Evolutionary conservation across 306 rosid genomes (phyloP), one percentile per base, ranked within the genome.

Genomic region (Abrus precatorius): DNA sequence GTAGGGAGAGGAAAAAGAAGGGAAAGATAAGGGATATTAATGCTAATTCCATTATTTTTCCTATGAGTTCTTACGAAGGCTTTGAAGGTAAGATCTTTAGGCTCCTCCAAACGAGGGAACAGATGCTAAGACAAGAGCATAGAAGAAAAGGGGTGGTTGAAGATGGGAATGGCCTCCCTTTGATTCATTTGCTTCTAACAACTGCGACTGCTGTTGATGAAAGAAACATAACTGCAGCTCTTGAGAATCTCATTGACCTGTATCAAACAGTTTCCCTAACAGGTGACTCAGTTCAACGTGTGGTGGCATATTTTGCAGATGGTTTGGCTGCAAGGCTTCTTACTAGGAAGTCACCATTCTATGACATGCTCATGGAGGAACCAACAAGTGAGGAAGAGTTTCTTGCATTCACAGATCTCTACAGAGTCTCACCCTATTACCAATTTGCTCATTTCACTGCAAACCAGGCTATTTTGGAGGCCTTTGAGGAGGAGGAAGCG

Each of bases 401-500:
- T 20, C 75, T 83, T 0, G 89, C 93, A 3, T 91, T 87, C 70
- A 91, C 87, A 0, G 83, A 85, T 40, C 87, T 91, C 54, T 91
- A 91, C 55, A 55, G 87, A 29, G 93, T 82, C 6, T 91, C 95
- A 2, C 95, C 95, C 0, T 89, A 80, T 62, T 86, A 84, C 85
- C 95, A 91, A 33, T 91, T 91, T 50, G 95, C 95, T n/a, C 95
- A 91, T 54, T 91, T 91, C 81, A 91, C 95, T 0, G 95, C 95
- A 20, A 91, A 89, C 81, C 95, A 91, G 44, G 90, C 88, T 5
- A 89, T 91, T 36, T 64, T 91, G 1, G 95, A 91, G 65, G 87
- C 91, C 1, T 89, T 84, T 54, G 95, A 91, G 72, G 74, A 69
- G 29, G 91, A 91, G 7, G 90, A 87, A 69, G 85, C 76, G 54